A percentile compares a stretch with the other conserved stretches of the same genome.
These are phyloP conservation scores for Tolypocladium nubicola DNA, from an alignment of 2,329 filamentous ascomycete species.

Conservation along the genomic window DNA sequence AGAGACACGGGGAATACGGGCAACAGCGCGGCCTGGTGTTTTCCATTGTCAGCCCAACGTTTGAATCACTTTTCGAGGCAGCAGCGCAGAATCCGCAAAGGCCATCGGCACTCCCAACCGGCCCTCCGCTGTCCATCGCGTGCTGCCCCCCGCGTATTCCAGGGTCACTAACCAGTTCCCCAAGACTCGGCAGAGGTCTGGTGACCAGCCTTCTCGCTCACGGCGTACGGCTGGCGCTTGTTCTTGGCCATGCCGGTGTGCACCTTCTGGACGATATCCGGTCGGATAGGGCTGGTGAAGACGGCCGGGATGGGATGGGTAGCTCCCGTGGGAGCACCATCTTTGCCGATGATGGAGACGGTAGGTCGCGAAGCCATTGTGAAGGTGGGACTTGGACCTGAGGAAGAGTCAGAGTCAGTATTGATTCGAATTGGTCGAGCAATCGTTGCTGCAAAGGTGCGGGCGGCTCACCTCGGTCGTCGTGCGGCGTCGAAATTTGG, in stretches of 20 bases:
- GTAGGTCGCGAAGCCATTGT: slow-evolving; percentile 94
- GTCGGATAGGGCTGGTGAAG: slow-evolving; percentile 94
- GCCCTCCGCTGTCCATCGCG: background rate
- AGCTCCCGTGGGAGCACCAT: slow-evolving; percentile 83
- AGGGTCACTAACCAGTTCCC: slow-evolving; percentile 77
- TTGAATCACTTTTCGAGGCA: background rate
- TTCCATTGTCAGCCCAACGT: background rate
- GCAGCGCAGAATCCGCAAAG: background rate
- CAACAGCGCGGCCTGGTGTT: slow-evolving; percentile 84
- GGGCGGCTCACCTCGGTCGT: slow-evolving; percentile 25
- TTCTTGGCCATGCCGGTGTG: slow-evolving; percentile 99
- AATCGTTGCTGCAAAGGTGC: background rate
- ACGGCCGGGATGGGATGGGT: slow-evolving; percentile 91
- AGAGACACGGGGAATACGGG: slow-evolving; percentile 99
- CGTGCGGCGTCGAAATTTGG: slow-evolving; percentile 28
- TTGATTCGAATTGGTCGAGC: background rate
- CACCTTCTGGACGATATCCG: slow-evolving; percentile 97
- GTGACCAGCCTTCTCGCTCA: slow-evolving; percentile 99
- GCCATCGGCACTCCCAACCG: background rate
- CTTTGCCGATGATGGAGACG: slow-evolving; percentile 92
- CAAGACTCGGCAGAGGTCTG: slow-evolving; percentile 99
- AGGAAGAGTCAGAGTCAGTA: slow-evolving; percentile 3
- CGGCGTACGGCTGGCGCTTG: slow-evolving; percentile 97
- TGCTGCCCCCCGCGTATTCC: background rate
- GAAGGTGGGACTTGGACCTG: slow-evolving; percentile 29